These are phyloP conservation scores for Massariosphaeria phaeospora DNA, from an alignment of 495 filamentous ascomycete genomes.

Conservation along the genomic window DNA sequence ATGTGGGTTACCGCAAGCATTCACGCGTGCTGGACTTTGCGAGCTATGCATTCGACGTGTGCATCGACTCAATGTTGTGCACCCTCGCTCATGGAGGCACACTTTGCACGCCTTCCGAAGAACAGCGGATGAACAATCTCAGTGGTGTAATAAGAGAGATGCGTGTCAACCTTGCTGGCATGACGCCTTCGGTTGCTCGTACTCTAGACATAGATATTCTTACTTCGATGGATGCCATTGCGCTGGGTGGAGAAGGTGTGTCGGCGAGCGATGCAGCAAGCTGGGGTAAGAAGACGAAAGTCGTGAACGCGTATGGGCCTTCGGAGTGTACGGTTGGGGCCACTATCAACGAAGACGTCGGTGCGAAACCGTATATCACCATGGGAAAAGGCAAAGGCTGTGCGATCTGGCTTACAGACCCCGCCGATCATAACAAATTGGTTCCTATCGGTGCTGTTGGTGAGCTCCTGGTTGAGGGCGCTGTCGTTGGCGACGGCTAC, in stretches of 20 bases:
- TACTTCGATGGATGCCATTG: conserved; percentile 5
- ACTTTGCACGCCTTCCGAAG: conserved; percentile 41
- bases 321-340: conserved; percentile 39
- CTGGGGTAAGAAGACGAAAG: conserved; percentile 12
- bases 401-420: conserved; percentile 55
- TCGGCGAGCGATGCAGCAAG: conserved; percentile 12
- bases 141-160: conserved; percentile 29
- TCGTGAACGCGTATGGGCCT: conserved; percentile 27
- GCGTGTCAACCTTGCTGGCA: conserved; percentile 28
- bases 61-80: conserved; percentile 22
- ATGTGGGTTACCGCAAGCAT: conserved; percentile 12
- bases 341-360: conserved; percentile 28
- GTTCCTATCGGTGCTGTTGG: conserved; percentile 27
- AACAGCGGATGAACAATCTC: conserved; percentile 35
- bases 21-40: conserved; percentile 25
- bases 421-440: conserved; percentile 45
- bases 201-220: conserved; percentile 14
- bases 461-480: conserved; percentile 28
- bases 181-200: conserved; percentile 30
- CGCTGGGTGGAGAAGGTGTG: conserved; percentile 15
- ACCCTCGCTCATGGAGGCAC: conserved; percentile 37
- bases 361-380: conserved; percentile 35
- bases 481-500: conserved; percentile 20
- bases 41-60: conserved; percentile 26
- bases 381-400: conserved; percentile 47